Evolutionary conservation across 163 green algal genomes (phyloP), one percentile per base, ranked within the genome.

Genomic region (Coccomyxa subellipsoidea): DNA sequence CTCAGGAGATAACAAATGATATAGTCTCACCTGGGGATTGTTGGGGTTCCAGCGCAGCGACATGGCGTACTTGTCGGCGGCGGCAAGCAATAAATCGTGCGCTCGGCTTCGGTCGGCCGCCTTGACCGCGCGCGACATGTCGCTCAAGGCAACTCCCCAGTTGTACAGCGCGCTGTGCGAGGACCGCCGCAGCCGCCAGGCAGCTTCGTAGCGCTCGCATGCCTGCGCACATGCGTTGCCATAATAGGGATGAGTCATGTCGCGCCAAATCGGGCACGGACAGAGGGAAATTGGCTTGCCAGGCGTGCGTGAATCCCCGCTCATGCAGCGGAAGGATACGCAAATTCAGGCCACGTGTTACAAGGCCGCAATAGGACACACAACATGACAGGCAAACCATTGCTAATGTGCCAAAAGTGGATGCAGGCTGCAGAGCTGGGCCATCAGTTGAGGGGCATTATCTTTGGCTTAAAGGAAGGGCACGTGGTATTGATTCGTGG

Each of bases 121-220:
- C 39, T 85, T 89, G 69, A 87, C 81, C 18, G 90, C 34, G 7
- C 87, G 78, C 2, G 93, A 93, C 66, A 95, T 91, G 84, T 97
- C 93, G 32, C 79, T 92, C 7, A 97, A 85, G 38, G 93, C 93
- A 6, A 98, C 94, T 7, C 90, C 94, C 90, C 90, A 95, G 87
- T 98, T 97, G 89, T 96, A 97, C 59, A 94, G 83, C 8, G 89
- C 90, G 34, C 84, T 80, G 76, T 92, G 86, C 1, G 89, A 87
- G 40, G 32, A 83, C 23, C 86, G 76, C 8, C 83, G 82, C 15
- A 89, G 54, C 3, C 54, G 53, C n/a, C 90, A 79, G 8, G 90
- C 87, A 4, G 83, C 81, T 36, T 90, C 84, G 69, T 94, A 94
- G 8, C 84, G 59, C 32, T 87, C 40, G 75, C 92, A 94, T 4